Base-by-base conservation (phyloP, 1,139 yeast species). In the Saccharomyces hybrid region DNA sequence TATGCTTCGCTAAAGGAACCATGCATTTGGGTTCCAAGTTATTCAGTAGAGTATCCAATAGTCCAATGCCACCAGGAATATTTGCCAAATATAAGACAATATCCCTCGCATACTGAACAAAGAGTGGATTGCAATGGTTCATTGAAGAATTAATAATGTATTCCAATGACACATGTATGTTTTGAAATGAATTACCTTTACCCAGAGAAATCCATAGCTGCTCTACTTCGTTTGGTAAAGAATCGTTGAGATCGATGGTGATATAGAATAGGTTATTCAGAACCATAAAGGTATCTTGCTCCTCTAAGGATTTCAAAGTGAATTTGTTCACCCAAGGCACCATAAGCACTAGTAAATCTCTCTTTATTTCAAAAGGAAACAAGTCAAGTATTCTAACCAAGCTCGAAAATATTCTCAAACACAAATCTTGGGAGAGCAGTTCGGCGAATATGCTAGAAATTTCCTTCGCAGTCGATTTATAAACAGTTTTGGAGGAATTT, bases 151-250 rank as follows among this genome's bases (percentile, higher is more conserved):
- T 77, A 51, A 89, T 76, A 44, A 90, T 75, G 64, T 82, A 93
- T 49, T 84, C 88, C 62, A 88, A 71, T 19, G 90, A 86, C 7
- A 81, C 82, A 55, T 84, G 84, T 41, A 86, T 84, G 64, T 93
- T 91, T 9, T 77, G 78, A 9, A 83, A 78, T 42, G 80, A 79
- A n/a, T 77, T 75, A 3, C 85, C 86, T 53, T 82, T 82, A 1
- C 95, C 96, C 42, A 93, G 75, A 0, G 97, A 95, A 3, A 88
- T 89, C 99, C 99, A 95, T 42, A 93, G 71, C 0, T 96, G 95
- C 67, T 91, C 98, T 8, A 93, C 88, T 63, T 90, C 97, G 62
- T 86, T 86, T 50, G 88, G 88, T 62, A 88, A 82, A 14, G 77
- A 75, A 48, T 84, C 84, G 53, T 91, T 82, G 62, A 85, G 88